Evolutionary conservation across 2,329 filamentous ascomycete species (phyloP).

Genomic region (Byssothecium circinans): DNA sequence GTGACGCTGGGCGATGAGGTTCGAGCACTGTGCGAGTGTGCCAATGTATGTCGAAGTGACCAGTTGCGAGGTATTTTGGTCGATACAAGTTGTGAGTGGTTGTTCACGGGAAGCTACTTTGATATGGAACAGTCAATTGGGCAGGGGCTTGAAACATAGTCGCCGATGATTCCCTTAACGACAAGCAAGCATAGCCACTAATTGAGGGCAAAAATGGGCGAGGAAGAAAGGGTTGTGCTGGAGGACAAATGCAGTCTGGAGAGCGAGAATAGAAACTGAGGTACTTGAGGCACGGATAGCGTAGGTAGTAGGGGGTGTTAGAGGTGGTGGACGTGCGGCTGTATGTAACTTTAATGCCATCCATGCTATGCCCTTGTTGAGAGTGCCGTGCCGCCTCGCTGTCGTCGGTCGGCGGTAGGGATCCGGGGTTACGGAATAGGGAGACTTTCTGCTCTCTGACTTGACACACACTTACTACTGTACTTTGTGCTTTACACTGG

Average conservation of each 20-base stretch:
- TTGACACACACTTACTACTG: conserved; percentile 33
- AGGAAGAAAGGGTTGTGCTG: conserved; percentile 31
- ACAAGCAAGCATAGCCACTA: conserved; percentile 42
- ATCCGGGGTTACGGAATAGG: conserved; percentile 36
- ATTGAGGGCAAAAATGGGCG: conserved; percentile 24
- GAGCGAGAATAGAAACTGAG: conserved; percentile 33
- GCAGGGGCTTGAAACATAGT: conserved; percentile 45
- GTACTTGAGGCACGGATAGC: conserved; percentile 33
- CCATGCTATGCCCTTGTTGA: conserved; percentile 33
- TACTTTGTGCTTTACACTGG: conserved; percentile 29
- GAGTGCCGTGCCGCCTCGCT: conserved; percentile 15
- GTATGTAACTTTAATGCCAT: no score
- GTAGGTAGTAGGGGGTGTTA: conserved; percentile 35
- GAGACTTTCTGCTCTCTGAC: conserved; percentile 33
- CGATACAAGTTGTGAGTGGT: conserved; percentile 41
- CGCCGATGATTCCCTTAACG: conserved; percentile 40
- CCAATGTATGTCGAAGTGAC: conserved; percentile 34
- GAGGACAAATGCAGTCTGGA: conserved; percentile 34
- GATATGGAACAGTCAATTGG: conserved; percentile 34
- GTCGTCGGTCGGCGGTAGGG: conserved; percentile 8
- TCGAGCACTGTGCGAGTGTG: conserved; percentile 37
- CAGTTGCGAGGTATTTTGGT: conserved; percentile 37
- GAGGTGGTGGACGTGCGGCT: conserved; percentile 24
- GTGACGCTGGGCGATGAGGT: conserved; percentile 18
- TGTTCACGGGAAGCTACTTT: conserved; percentile 41